phyloP scores from a whole-genome alignment of 306 rosid species.

The Vigna mungo region DNA sequence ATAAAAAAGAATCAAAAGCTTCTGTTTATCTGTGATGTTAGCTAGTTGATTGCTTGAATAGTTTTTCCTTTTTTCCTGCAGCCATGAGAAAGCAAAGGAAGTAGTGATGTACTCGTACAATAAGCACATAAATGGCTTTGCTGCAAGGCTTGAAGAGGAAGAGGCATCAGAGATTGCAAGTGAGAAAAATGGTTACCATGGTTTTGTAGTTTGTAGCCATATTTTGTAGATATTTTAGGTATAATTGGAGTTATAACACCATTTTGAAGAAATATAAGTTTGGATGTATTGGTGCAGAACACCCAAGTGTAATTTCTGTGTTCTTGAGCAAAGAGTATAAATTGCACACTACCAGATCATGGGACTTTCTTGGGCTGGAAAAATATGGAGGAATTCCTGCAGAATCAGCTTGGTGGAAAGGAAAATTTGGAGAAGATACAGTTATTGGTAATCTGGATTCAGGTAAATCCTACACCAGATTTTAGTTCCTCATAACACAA shows the following conservation, averaged over 20 bases:
- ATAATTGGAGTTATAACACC: neutral
- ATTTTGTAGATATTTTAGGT: neutral
- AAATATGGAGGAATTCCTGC: conserved; percentile 29
- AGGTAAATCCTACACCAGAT: conserved; percentile 17
- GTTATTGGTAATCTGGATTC: conserved; percentile 50
- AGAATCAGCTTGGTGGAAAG: conserved; percentile 46
- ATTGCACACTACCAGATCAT: conserved; percentile 77
- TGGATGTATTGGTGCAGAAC: conserved; percentile 35
- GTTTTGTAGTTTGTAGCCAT: neutral
- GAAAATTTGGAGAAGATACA: conserved; percentile 46
- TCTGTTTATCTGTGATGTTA: neutral
- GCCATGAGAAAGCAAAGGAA: conserved; percentile 47
- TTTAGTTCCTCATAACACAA: neutral
- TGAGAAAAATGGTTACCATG: conserved; percentile 30
- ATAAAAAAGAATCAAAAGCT: neutral
- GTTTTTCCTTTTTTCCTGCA: neutral
- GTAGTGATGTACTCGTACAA: conserved; percentile 62
- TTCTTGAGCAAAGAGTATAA: conserved; percentile 61
- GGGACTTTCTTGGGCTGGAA: conserved; percentile 69
- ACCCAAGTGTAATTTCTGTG: conserved; percentile 61
- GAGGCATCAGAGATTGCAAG: conserved; percentile 64
- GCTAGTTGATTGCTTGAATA: neutral
- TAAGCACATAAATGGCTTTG: conserved; percentile 76
- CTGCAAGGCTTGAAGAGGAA: conserved; percentile 73
- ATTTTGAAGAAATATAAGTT: neutral